These are phyloP conservation scores for Glycine soja DNA, from an alignment of 306 rosid species.

Conservation along the genomic window DNA sequence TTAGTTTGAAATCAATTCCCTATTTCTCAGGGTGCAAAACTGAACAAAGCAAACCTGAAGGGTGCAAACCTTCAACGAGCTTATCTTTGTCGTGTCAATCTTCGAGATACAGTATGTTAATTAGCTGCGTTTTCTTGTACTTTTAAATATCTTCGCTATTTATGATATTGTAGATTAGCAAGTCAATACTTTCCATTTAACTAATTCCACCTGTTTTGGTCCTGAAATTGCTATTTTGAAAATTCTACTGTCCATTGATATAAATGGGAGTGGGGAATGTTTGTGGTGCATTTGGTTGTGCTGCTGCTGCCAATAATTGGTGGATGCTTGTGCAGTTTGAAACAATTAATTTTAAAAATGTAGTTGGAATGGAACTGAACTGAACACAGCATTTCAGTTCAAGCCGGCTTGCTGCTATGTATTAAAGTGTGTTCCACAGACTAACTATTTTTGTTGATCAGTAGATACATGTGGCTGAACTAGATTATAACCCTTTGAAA, in stretches of 20 bases:
- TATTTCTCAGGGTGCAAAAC: constrained; percentile 78
- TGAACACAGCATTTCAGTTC: neutral
- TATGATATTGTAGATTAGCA: constrained; percentile 22
- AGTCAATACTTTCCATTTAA: constrained; percentile 14
- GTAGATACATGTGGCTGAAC: neutral
- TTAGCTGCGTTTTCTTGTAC: neutral
- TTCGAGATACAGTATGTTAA: constrained; percentile 75
- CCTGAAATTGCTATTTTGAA: constrained; percentile 19
- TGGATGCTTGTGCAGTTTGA: constrained; percentile 3
- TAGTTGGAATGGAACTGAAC: neutral
- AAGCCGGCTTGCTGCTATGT: constrained; percentile 5
- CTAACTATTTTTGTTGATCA: constrained; percentile 4
- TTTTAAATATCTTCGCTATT: constrained; percentile 16
- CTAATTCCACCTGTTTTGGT: constrained; percentile 7
- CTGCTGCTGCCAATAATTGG: neutral
- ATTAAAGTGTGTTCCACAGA: neutral
- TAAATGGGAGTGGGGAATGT: neutral
- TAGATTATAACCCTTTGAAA: neutral
- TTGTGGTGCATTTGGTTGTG: neutral
- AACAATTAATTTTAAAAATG: constrained; percentile 24
- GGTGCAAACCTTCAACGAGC: constrained; percentile 95
- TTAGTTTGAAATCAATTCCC: constrained; percentile 34
- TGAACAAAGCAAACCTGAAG: constrained; percentile 78
- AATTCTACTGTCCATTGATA: constrained; percentile 11
- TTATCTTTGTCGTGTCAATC: constrained; percentile 80